Base-by-base conservation (phyloP, 768 basidiomycete genomes). In the Galerina sulciceps region DNA sequence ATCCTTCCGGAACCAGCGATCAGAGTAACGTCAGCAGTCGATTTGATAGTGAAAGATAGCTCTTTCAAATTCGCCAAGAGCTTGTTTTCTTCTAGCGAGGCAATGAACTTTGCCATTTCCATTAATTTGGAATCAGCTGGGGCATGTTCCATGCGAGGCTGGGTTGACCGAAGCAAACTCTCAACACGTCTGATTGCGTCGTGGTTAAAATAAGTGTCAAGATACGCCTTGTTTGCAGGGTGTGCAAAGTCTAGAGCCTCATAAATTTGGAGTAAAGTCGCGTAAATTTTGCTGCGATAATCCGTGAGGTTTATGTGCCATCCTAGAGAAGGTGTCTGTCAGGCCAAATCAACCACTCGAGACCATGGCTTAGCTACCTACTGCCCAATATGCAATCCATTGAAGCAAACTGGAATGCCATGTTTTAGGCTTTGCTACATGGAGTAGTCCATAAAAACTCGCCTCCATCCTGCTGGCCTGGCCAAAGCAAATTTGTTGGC, bases 401-500 rank as follows among this genome's bases (percentile, higher is more conserved):
- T 54, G 57, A 5, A 68, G 53, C n/a, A 71, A 42, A 22, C 70
- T 71, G 1, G 13, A 31, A 15, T 2, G 10, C 4, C 6, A 14
- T 4, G 26, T 31, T 46, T 14, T 13, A 22, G n/a, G 8, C 14
- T 3, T 17, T 14, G 20, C n/a, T 3, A 58, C 9, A 20, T 10
- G 4, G 14, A 26, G 43, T 1, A 9, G 8, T 17, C 40, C 34
- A 9, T 17, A 49, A 11, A 38, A 17, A 58, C 63, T n/a, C 15
- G 65, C 67, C 61, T 74, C 71, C 73, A 76, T 2, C 65, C 68
- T 31, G 59, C 46, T 0, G 75, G 76, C 0, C 70, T 65, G 2
- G 65, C 47, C 3, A 57, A 23, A 0, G 73, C 69, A 52, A 78
- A 76, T 0, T 58, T 55, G 54, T 78, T 78, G 1, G 68, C 74